Conservation (phyloP, 768 basidiomycete species). For the Psilocybe cubensis region DNA sequence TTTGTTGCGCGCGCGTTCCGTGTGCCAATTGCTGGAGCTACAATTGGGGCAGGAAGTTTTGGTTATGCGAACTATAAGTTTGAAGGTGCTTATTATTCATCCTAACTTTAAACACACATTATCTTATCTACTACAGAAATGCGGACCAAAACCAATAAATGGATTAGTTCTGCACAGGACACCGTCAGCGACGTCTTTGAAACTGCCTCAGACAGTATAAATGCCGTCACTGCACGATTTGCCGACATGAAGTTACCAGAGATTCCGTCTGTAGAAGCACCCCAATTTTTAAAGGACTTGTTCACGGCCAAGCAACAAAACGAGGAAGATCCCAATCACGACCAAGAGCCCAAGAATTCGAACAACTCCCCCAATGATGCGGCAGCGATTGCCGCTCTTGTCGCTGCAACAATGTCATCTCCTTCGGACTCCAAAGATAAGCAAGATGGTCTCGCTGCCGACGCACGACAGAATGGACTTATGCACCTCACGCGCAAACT, state of each 20-base stretch:
- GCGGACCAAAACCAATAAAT: constrained; percentile 66
- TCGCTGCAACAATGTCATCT: constrained; percentile 80
- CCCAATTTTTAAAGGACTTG: constrained; percentile 74
- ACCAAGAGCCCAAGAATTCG: constrained; percentile 34
- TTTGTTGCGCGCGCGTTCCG: constrained; percentile 88
- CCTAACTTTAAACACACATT: not conserved
- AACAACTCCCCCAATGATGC: constrained; percentile 59
- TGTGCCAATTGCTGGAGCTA: constrained; percentile 86
- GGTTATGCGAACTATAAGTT: constrained; percentile 98
- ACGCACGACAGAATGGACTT: constrained; percentile 75
- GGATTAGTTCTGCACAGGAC: constrained; percentile 68
- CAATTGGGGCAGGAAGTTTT: constrained; percentile 87
- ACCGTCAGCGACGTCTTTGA: constrained; percentile 72
- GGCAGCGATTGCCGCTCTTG: constrained; percentile 70
- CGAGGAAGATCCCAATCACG: constrained; percentile 30
- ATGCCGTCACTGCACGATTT: constrained; percentile 59
- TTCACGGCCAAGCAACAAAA: constrained; percentile 41
- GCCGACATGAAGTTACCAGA: constrained; percentile 66
- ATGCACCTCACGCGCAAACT: constrained; percentile 94
- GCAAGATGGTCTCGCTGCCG: constrained; percentile 37
- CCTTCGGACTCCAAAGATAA: constrained; percentile 62
- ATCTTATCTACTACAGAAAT: constrained; percentile 53
- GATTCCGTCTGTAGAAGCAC: constrained; percentile 54
- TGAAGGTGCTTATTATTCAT: constrained; percentile 63
- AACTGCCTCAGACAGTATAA: constrained; percentile 72